A percentile compares a stretch with the other conserved stretches of the same genome.
Evolutionary conservation across 2,329 filamentous ascomycete genomes (phyloP).

Genomic region (Ophiostoma ips): DNA sequence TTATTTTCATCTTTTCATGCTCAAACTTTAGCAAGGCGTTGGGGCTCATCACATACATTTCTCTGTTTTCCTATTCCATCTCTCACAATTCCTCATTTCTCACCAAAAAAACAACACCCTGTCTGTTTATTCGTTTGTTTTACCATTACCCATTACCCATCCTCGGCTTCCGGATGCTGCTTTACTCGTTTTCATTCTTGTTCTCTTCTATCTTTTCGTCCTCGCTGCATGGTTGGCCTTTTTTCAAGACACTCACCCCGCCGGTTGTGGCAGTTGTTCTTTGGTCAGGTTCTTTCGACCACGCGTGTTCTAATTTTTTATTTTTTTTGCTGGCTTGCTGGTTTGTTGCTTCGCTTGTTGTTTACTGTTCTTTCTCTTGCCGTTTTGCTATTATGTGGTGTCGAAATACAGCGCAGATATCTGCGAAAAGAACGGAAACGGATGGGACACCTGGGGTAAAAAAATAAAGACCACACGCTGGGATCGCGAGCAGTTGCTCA

Average conservation of each 20-base stretch:
- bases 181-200: background rate
- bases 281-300: too few species aligned
- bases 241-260: background rate
- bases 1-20: background rate
- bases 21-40: background rate
- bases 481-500: too few species aligned
- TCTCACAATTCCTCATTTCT: background rate
- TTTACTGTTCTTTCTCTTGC: background rate
- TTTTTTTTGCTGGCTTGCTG: too few species aligned
- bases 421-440: too few species aligned
- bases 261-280: too few species aligned
- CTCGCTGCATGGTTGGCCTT: too few species aligned
- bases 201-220: background rate
- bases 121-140: background rate
- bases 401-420: too few species aligned
- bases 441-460: too few species aligned
- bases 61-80: background rate
- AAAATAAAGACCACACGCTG: too few species aligned
- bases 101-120: background rate
- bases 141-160: background rate
- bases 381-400: background rate
- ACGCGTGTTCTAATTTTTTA: too few species aligned
- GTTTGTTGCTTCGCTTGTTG: background rate
- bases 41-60: constrained; percentile 1
- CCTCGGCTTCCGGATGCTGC: background rate